These are phyloP conservation scores for Verticillium tricorpus DNA, from an alignment of 2,329 filamentous ascomycete species.

Conservation along the genomic window DNA sequence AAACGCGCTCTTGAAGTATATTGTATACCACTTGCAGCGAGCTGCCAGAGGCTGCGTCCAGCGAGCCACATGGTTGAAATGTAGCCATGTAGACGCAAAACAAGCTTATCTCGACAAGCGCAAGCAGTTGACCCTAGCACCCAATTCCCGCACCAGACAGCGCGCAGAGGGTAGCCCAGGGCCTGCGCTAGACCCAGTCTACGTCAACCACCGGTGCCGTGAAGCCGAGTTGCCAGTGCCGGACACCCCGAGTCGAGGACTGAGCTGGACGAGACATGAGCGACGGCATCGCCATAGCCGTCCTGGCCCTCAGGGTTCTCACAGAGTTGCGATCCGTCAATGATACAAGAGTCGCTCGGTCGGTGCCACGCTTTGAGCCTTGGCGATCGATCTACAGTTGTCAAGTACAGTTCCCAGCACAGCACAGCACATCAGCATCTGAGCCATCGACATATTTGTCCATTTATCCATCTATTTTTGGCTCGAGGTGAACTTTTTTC, in stretches of 20 bases:
- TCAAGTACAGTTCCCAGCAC: background rate
- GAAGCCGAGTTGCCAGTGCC: background rate
- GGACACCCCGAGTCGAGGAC: background rate
- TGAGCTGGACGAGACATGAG: background rate
- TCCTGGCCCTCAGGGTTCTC: background rate
- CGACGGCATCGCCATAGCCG: background rate
- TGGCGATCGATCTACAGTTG: background rate
- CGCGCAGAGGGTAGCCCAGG: background rate
- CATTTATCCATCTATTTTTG: background rate
- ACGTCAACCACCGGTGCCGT: background rate
- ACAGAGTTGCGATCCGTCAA: background rate
- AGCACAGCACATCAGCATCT: background rate
- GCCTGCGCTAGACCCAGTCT: background rate
- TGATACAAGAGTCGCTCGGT: background rate
- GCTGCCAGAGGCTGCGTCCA: no score
- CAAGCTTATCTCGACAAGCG: background rate
- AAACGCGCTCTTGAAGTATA: background rate
- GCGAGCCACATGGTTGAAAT: no score
- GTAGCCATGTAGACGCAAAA: background rate
- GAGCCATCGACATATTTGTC: background rate
- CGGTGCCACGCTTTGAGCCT: background rate
- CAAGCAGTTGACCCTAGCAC: background rate
- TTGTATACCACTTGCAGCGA: no score
- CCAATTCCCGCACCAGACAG: background rate
- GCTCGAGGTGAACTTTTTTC: no score